phyloP scores from a whole-genome alignment of 768 basidiomycete species.

The Stropharia rugosoannulata region DNA sequence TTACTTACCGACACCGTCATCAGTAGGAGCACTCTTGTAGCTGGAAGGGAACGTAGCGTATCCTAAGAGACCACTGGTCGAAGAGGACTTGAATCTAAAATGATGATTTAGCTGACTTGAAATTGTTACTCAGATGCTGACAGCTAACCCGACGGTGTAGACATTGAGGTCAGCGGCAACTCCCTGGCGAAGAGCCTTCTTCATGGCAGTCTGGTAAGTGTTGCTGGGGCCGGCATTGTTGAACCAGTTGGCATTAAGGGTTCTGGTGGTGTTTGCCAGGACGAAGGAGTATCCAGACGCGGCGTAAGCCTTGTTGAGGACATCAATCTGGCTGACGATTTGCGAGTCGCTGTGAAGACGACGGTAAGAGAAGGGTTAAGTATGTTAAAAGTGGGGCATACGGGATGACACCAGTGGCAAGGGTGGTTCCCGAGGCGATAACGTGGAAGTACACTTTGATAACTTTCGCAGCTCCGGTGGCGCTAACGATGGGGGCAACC shows the following conservation, averaged over 20 bases:
- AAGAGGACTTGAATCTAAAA: conserved; percentile 27
- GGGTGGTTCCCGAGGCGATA: conserved; percentile 27
- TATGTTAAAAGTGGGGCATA: conserved; percentile 17
- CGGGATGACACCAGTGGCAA: conserved; percentile 39
- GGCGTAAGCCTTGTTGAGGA: conserved; percentile 42
- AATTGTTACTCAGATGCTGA: not conserved
- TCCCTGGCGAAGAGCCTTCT: conserved; percentile 42
- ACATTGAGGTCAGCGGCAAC: conserved; percentile 41
- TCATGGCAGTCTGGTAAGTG: conserved; percentile 46
- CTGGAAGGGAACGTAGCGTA: conserved; percentile 52
- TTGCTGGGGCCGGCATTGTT: conserved; percentile 34
- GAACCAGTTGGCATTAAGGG: conserved; percentile 48
- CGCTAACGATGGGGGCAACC: not conserved
- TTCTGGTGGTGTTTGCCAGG: conserved; percentile 42
- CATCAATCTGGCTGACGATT: conserved; percentile 33
- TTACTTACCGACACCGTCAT: conserved; percentile 43
- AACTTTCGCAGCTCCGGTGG: conserved; percentile 2
- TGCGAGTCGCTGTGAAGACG: conserved; percentile 32
- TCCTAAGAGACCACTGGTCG: conserved; percentile 45
- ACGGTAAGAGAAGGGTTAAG: not conserved
- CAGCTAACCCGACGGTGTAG: conserved; percentile 47
- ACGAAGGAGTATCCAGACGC: conserved; percentile 29
- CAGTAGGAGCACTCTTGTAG: conserved; percentile 36
- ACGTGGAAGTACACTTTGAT: conserved; percentile 31
- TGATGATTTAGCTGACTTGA: not conserved